These are phyloP conservation scores for Eucalyptus albens DNA, from an alignment of 345 rosid genomes.

Conservation along the genomic window DNA sequence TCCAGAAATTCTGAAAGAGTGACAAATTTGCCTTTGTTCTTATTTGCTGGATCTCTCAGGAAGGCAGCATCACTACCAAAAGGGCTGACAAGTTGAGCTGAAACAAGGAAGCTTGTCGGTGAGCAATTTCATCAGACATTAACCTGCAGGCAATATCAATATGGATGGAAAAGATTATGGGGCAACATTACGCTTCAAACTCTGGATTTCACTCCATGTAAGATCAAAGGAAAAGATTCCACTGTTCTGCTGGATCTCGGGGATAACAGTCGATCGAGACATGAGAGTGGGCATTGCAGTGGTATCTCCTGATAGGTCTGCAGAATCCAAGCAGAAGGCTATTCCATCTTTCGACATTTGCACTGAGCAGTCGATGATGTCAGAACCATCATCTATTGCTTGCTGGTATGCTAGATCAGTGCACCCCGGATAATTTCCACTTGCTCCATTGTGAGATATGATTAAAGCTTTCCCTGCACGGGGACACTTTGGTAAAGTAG, in stretches of 20 bases:
- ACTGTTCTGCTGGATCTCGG: slow-evolving; percentile 45
- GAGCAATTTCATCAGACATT: not conserved
- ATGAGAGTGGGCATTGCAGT: slow-evolving; percentile 47
- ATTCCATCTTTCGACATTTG: slow-evolving; percentile 84
- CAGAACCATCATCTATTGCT: slow-evolving; percentile 72
- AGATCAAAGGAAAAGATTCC: slow-evolving; percentile 90
- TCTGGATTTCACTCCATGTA: slow-evolving; percentile 76
- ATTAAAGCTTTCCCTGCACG: slow-evolving; percentile 27
- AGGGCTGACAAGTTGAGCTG: slow-evolving; percentile 75
- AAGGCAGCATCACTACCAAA: slow-evolving; percentile 2
- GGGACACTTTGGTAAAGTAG: not conserved
- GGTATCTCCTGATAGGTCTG: slow-evolving; percentile 48
- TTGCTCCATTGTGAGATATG: slow-evolving; percentile 80
- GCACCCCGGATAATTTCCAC: slow-evolving; percentile 75
- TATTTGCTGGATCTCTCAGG: slow-evolving; percentile 50
- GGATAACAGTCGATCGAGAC: slow-evolving; percentile 32
- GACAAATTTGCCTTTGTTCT: slow-evolving; percentile 57
- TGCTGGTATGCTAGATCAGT: slow-evolving; percentile 75
- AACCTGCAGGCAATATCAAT: not conserved
- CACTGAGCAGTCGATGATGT: slow-evolving; percentile 68
- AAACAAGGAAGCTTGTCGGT: not conserved
- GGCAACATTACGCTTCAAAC: slow-evolving; percentile 49
- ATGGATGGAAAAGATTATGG: not conserved
- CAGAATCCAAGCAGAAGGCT: slow-evolving; percentile 59
- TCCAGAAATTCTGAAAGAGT: slow-evolving; percentile 54